Percentiles rank a stretch among this genome's conserved stretches.
Conservation (phyloP, 2,329 filamentous ascomycete species). For the Beauveria bassiana region DNA sequence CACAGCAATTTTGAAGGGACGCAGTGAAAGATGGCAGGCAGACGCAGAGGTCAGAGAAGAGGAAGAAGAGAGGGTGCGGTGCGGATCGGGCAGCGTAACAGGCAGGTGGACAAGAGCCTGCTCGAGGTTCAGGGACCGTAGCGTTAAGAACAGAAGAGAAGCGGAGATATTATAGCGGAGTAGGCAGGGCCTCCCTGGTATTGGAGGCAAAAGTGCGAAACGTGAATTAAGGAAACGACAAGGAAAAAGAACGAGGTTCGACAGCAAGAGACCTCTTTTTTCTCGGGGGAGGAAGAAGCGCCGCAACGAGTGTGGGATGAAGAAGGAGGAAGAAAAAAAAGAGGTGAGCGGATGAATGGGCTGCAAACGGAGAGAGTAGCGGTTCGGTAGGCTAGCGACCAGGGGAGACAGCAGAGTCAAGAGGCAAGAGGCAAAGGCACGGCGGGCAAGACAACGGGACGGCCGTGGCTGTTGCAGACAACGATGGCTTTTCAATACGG, state of each 20-base stretch:
- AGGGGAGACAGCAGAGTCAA: neutral
- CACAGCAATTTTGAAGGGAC: neutral
- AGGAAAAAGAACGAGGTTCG: neutral
- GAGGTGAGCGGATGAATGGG: neutral
- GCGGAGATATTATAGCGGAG: conserved; percentile 10
- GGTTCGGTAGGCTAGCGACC: neutral
- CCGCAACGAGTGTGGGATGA: conserved; percentile 6
- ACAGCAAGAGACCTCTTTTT: neutral
- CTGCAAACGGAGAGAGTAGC: neutral
- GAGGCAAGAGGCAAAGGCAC: neutral
- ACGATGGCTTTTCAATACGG: neutral
- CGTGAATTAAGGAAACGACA: neutral
- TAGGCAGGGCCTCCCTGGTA: conserved; percentile 1
- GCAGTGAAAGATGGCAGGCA: neutral
- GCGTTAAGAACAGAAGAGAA: neutral
- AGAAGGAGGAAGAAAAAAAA: neutral
- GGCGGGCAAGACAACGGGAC: neutral
- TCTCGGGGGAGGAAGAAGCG: neutral
- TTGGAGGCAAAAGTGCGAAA: neutral
- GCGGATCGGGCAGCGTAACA: neutral
- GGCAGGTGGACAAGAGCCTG: neutral
- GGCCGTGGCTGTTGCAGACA: neutral
- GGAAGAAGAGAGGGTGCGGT: neutral
- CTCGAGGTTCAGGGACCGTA: conserved; percentile 4
- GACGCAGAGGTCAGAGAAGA: neutral